phyloP scores from a whole-genome alignment of 805 yeast genomes.

The Sugiyamaella qingdaonensis region DNA sequence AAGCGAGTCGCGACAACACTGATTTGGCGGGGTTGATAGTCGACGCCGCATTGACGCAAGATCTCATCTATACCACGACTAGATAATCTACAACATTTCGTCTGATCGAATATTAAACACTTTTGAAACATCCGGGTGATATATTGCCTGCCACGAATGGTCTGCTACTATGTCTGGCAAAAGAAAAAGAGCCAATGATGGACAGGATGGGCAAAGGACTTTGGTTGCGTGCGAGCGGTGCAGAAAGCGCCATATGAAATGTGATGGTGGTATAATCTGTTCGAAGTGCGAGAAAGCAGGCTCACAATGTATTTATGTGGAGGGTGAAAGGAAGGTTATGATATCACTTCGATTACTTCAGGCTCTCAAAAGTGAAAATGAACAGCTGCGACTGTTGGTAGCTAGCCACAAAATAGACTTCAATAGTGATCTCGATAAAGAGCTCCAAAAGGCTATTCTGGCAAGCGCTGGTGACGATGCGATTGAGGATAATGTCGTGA shows the following conservation, averaged over 20 bases:
- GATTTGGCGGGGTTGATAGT: no score
- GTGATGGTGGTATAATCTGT: slow-evolving; percentile 23
- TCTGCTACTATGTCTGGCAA: not conserved
- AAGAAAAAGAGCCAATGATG: not conserved
- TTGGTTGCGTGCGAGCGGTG: slow-evolving; percentile 25
- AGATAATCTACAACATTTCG: no score
- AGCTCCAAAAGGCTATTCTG: not conserved
- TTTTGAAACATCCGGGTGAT: no score
- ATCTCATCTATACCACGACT: no score
- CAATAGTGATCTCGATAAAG: not conserved
- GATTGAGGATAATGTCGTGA: not conserved
- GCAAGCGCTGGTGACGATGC: not conserved
- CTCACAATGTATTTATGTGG: slow-evolving; percentile 22
- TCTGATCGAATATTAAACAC: no score
- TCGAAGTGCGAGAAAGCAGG: slow-evolving; percentile 17
- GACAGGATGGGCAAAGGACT: not conserved
- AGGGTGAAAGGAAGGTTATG: slow-evolving; percentile 25
- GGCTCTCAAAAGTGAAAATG: slow-evolving; percentile 19
- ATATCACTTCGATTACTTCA: slow-evolving; percentile 23
- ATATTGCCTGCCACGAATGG: no score
- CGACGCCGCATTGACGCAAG: no score
- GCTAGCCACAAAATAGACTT: not conserved
- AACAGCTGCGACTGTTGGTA: slow-evolving; percentile 9
- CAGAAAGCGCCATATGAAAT: slow-evolving; percentile 23
- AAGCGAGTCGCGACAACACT: no score